Conservation (phyloP, 306 rosid genomes). For the Vachellia collinsii region DNA sequence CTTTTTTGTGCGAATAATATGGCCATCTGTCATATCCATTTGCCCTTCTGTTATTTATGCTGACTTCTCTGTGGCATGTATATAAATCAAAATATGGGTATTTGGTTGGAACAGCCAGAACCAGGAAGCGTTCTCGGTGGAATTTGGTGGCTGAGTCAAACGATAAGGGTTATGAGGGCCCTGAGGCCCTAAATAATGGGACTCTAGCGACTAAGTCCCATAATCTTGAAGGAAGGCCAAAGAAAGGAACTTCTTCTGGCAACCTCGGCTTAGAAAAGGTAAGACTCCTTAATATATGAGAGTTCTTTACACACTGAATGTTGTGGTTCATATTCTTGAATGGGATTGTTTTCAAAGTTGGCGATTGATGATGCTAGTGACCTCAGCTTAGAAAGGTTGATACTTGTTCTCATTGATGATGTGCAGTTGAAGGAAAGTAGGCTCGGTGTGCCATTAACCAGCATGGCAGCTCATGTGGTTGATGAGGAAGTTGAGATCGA, state of each 20-base stretch:
- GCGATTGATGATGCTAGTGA: constrained; percentile 28
- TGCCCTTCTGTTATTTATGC: constrained; percentile 31
- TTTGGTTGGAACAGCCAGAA: constrained; percentile 54
- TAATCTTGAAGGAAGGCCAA: constrained; percentile 59
- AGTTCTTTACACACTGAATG: background rate
- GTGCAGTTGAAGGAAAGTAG: constrained; percentile 54
- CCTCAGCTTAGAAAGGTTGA: background rate
- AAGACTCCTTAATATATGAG: constrained; percentile 17
- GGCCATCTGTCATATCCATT: constrained; percentile 4
- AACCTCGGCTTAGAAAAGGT: constrained; percentile 59
- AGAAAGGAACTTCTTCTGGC: constrained; percentile 54
- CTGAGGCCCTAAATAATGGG: constrained; percentile 41
- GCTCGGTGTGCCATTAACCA: constrained; percentile 49
- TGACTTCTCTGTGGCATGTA: constrained; percentile 32
- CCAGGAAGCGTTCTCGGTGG: constrained; percentile 80
- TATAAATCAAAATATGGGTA: constrained; percentile 51
- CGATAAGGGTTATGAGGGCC: constrained; percentile 43
- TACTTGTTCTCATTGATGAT: constrained; percentile 21
- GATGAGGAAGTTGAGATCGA: constrained; percentile 84
- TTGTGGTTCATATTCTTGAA: background rate
- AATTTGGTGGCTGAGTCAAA: constrained; percentile 57
- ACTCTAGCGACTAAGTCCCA: constrained; percentile 45
- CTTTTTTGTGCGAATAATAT: constrained; percentile 26
- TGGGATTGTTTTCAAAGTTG: constrained; percentile 18
- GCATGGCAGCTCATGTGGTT: constrained; percentile 68